Conservation (phyloP, 2,329 filamentous ascomycete species). For the Xylariaceae sp. region DNA sequence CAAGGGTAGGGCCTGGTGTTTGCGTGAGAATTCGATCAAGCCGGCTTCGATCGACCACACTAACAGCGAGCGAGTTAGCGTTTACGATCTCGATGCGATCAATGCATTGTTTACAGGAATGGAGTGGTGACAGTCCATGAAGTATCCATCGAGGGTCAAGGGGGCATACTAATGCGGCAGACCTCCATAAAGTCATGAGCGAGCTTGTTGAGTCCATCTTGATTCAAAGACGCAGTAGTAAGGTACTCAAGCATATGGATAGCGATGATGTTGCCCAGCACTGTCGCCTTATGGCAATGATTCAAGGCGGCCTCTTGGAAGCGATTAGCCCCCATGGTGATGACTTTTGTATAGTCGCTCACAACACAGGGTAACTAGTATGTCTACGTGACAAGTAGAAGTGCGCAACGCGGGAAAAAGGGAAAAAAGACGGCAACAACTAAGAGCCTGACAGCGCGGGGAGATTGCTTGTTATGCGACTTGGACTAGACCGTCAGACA, state of each 20-base stretch:
- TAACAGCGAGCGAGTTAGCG: conserved; percentile 28
- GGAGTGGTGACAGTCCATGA: too few species aligned
- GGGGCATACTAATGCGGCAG: conserved; percentile 38
- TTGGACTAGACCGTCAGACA: too few species aligned
- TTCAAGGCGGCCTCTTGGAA: conserved; percentile 22
- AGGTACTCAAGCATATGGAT: conserved; percentile 63
- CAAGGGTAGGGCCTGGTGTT: conserved; percentile 49
- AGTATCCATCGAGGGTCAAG: too few species aligned
- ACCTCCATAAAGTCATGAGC: conserved; percentile 65
- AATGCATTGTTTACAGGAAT: too few species aligned
- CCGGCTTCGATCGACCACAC: conserved; percentile 67
- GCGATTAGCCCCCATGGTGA: conserved; percentile 23
- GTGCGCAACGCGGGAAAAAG: neutral
- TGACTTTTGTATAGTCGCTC: neutral
- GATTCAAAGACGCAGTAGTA: conserved; percentile 49
- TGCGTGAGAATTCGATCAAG: conserved; percentile 49
- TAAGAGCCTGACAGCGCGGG: neutral
- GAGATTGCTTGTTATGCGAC: too few species aligned
- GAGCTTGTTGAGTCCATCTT: conserved; percentile 52
- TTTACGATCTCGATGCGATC: too few species aligned
- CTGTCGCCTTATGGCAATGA: conserved; percentile 46
- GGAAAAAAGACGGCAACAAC: neutral
- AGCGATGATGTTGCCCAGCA: conserved; percentile 59
- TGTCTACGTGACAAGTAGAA: neutral
- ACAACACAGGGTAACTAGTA: neutral